Evolutionary conservation across 2,329 filamentous ascomycete species (phyloP).

Genomic region (Fusarium sp.): DNA sequence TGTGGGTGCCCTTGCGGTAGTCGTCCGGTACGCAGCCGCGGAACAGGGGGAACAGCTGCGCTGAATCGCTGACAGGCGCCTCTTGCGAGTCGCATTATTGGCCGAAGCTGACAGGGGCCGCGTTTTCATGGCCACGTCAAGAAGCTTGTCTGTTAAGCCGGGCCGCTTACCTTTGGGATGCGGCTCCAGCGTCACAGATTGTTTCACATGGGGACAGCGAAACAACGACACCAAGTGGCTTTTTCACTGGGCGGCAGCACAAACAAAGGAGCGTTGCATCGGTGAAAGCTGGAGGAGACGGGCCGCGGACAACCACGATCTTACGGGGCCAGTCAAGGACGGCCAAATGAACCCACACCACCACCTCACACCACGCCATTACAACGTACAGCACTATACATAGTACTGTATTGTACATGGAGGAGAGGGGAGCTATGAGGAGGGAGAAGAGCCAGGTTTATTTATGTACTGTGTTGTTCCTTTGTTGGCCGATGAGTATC

Average conservation of each 20-base stretch:
- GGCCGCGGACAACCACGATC: conserved; percentile 23
- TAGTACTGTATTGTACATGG: not conserved
- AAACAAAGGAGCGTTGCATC: conserved; percentile 39
- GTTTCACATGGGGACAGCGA: conserved; percentile 28
- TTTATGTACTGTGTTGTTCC: conserved; percentile 24
- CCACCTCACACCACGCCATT: conserved; percentile 13
- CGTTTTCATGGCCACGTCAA: conserved; percentile 3
- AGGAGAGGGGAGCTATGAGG: conserved; percentile 10
- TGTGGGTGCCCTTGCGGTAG: conserved; percentile 31
- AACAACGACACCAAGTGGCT: conserved; percentile 8
- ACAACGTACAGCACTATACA: not conserved
- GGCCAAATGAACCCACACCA: conserved; percentile 35
- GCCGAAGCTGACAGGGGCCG: conserved; percentile 17
- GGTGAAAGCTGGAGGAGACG: conserved; percentile 29
- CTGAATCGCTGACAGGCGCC: conserved; percentile 39
- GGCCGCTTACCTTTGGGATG: too few species aligned
- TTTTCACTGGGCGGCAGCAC: conserved; percentile 1
- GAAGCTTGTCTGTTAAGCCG: conserved; percentile 11
- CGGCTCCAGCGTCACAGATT: conserved; percentile 15
- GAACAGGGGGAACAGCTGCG: conserved; percentile 24
- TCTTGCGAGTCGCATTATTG: conserved; percentile 27
- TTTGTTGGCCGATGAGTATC: conserved; percentile 22
- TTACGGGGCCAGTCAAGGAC: conserved; percentile 34
- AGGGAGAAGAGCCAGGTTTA: conserved; percentile 7
- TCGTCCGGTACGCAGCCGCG: conserved; percentile 28